Base-by-base conservation (phyloP, 768 basidiomycete species). In the Mycena albidolilacea region DNA sequence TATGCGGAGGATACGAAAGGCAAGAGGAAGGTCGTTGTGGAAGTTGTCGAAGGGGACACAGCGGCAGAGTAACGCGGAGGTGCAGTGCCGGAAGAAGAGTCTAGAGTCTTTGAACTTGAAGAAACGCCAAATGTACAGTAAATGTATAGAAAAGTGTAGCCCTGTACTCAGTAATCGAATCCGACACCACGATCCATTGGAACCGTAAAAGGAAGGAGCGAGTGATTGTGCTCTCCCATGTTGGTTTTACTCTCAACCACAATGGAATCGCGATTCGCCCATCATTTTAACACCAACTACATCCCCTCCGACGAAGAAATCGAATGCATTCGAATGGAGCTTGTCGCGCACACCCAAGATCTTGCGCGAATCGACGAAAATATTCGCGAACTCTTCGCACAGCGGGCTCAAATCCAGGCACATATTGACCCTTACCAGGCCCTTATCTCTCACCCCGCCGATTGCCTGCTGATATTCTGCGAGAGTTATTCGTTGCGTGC, bases 1-100 rank as follows among this genome's bases (percentile, higher is more conserved):
- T 95, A 94, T 79, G 94, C 94, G 15, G 92, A 93, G 80, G 91
- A 91, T 77, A 92, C 90, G 63, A 89, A 87, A 76, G 90, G 90
- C 17, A 92, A 91, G 82, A 85, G 88, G 74, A 86, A 83, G 71
- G 74, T 82, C 4, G 19, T 60, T 57, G 64, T 66, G 19, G 70
- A 72, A 54, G 75, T 75, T 14, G 38, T 67, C 12, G 77, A 76
- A 23, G 60, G 65, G 14, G n/a, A n/a, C n/a, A 50, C 48, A n/a
- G 48, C 48, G n/a, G 19, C 48, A 50, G 48, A 50, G 41, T 43
- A 43, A 10, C 8, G 14, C 41, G 41, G 1, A 43, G 41, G 41
- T 9, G 41, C 10, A 9, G 66, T 57, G 37, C 23, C 39, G 37
- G 7, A 48, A 48, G 12, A 43, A 43, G 14, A 14, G 41, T 43